Evolutionary conservation across 176 grass and related monocot genomes (phyloP).

Genomic region (Elaeis guineensis): DNA sequence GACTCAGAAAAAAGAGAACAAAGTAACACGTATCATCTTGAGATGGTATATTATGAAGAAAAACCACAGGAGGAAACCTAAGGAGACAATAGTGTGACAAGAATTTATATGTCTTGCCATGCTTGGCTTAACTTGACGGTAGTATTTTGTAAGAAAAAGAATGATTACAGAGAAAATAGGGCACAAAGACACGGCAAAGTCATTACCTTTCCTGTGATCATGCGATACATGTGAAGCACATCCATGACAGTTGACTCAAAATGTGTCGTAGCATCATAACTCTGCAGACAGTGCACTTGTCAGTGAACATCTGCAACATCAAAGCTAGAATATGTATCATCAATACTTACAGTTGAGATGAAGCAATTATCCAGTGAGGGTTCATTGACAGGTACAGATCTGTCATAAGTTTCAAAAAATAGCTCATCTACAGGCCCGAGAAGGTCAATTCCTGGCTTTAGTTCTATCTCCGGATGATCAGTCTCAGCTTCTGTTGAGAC

Average conservation of each 20-base stretch:
- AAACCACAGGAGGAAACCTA: too few relatives aligned
- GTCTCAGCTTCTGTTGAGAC: constrained; percentile 77
- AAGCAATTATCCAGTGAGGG: constrained; percentile 82
- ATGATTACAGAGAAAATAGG: not conserved
- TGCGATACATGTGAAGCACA: constrained; percentile 81
- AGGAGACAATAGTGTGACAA: too few relatives aligned
- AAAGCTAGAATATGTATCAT: not conserved
- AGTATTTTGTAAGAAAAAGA: not conserved
- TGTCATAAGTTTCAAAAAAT: constrained; percentile 84
- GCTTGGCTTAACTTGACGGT: too few relatives aligned
- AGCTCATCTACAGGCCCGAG: constrained; percentile 77
- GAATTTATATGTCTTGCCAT: too few relatives aligned
- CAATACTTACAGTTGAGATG: constrained; percentile 60
- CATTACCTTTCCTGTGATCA: constrained; percentile 78
- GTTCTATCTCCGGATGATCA: constrained; percentile 50
- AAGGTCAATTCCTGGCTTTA: constrained; percentile 77
- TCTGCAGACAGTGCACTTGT: constrained; percentile 37
- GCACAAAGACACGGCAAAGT: not conserved
- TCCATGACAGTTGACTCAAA: constrained; percentile 87
- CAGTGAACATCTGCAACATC: constrained; percentile 11
- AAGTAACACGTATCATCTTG: too few relatives aligned
- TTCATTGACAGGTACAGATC: constrained; percentile 83
- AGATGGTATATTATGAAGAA: too few relatives aligned
- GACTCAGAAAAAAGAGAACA: too few relatives aligned
- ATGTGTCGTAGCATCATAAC: constrained; percentile 93